Evolutionary conservation across 345 rosid genomes (phyloP), one percentile per base, ranked within the genome.

Genomic region (Gossypium turneri): DNA sequence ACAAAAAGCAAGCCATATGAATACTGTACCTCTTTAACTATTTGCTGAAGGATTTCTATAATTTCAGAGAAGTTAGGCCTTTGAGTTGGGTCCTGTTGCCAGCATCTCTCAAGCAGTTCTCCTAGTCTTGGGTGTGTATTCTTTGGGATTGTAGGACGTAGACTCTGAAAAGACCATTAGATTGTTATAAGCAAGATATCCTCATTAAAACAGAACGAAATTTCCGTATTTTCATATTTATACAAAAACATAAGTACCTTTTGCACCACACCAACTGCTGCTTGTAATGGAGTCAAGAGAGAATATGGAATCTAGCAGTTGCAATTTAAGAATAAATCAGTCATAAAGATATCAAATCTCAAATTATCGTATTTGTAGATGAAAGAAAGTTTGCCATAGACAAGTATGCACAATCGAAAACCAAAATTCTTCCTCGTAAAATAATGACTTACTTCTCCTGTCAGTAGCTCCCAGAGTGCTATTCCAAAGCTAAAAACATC

Each of bases 201-300:
- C 41, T 22, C 17, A 25, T 58, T n/a, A 58, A 38, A 4, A 53
- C 27, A 20, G 16, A 29, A 34, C 70, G 11, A 48, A 27, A 71
- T 48, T 45, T 76, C 73, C 56, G 64, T 38, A 57, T 48, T 45
- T 76, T 75, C 65, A 63, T 52, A 57, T 59, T 15, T 19, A 22
- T 57, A 57, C 61, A 3, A 13, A 13, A 11, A 73, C 12, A 56
- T 12, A 60, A 68, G 67, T 82, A 93, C 98, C 93, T 89, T 93
- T 80, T 93, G 97, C 79, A 91, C 97, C 75, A 93, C 97, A 29
- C 98, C 97, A 9, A 92, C 92, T 45, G 98, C 97, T 48, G 97
- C 97, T 86, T 95, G 99, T 77, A 95, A 77, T 59, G 97, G 98
- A 77, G 97, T 90, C 72, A 91, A 74, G 80, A 75, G 74, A 11